Conservation (phyloP, 345 rosid genomes). For the Atalantia buxifolia region DNA sequence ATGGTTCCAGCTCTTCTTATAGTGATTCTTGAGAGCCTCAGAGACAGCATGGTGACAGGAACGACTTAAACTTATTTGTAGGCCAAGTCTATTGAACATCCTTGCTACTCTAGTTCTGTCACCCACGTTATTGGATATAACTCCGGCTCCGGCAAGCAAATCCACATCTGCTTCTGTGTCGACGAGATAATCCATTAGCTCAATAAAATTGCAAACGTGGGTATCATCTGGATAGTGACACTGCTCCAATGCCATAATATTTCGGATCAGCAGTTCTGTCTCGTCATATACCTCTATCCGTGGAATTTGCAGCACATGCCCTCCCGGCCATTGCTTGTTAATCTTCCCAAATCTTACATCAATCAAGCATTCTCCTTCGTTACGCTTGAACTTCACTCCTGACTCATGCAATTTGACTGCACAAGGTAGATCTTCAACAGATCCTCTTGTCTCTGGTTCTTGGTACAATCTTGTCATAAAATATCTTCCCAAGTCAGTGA, state of each 20-base stretch:
- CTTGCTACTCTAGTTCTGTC: neutral
- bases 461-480: neutral
- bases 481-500: neutral
- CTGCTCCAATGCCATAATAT: conserved; percentile 16
- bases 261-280: conserved; percentile 10
- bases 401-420: neutral
- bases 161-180: conserved; percentile 11
- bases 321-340: too few relatives aligned
- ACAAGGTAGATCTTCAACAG: neutral
- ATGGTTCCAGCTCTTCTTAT: neutral
- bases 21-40: neutral
- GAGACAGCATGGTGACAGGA: neutral
- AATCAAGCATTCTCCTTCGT: neutral
- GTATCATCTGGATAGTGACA: neutral
- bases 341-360: neutral
- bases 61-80: neutral
- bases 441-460: neutral
- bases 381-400: neutral
- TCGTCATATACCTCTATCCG: neutral
- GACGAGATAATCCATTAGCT: neutral
- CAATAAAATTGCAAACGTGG: neutral
- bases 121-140: neutral
- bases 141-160: conserved; percentile 6
- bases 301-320: neutral
- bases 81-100: conserved; percentile 9